phyloP scores from a whole-genome alignment of 139 green algal genomes.

The Closterium sp. region DNA sequence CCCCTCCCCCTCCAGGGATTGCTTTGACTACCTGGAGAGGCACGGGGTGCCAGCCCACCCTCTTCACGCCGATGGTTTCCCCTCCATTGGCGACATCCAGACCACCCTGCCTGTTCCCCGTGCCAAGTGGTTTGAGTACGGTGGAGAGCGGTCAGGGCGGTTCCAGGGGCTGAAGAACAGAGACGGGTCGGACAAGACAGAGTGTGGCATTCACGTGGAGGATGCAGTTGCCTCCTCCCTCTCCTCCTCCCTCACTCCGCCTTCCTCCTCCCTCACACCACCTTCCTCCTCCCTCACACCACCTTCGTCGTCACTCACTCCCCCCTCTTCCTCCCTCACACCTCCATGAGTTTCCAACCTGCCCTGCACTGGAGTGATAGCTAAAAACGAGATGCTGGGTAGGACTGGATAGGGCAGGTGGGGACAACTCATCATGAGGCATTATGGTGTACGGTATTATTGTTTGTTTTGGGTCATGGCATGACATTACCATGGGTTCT shows the following conservation, averaged over 20 bases:
- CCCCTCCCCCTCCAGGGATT: conserved; percentile 27
- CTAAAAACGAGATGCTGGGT: no score
- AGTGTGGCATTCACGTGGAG: conserved; percentile 60
- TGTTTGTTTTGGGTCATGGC: no score
- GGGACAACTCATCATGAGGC: no score
- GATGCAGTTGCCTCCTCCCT: conserved; percentile 15
- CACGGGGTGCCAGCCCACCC: conserved; percentile 49
- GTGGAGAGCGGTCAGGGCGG: conserved; percentile 58
- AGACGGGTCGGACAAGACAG: conserved; percentile 62
- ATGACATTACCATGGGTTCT: no score
- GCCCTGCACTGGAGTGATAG: no score
- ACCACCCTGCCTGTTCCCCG: conserved; percentile 55
- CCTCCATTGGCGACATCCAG: conserved; percentile 62
- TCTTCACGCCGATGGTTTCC: conserved; percentile 60
- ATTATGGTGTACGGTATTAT: no score
- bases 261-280: neutral
- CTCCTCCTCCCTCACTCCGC: neutral
- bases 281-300: neutral
- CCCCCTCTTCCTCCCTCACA: neutral
- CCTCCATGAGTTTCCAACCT: neutral
- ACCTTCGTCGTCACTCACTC: neutral
- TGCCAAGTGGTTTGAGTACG: conserved; percentile 67
- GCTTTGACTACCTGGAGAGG: conserved; percentile 55
- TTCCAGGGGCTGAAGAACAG: conserved; percentile 61
- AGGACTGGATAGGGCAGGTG: no score